These are phyloP conservation scores for Coriolopsis trogii DNA, from an alignment of 1,284 basidiomycete species.

Conservation along the genomic window DNA sequence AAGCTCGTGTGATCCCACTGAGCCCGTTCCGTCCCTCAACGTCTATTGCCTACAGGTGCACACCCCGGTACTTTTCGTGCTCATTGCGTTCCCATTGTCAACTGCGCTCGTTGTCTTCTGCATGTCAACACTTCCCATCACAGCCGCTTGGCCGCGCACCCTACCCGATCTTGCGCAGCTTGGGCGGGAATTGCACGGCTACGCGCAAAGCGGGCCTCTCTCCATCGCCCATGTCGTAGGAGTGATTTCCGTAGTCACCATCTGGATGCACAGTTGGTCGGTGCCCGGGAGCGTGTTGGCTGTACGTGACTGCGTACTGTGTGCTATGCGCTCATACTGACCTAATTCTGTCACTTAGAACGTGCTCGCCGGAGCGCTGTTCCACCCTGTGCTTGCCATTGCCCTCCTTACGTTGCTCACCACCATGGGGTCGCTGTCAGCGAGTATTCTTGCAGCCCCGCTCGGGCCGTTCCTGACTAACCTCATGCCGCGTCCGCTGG, in stretches of 20 bases:
- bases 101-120: slow-evolving; percentile 52
- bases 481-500: slow-evolving; percentile 81
- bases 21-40: slow-evolving; percentile 10
- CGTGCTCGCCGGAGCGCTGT: slow-evolving; percentile 85
- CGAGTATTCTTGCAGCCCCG: slow-evolving; percentile 80
- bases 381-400: slow-evolving; percentile 80
- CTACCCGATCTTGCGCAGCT: slow-evolving; percentile 74
- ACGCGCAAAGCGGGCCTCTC: slow-evolving; percentile 67
- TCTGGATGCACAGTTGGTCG: slow-evolving; percentile 96
- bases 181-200: slow-evolving; percentile 73
- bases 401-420: slow-evolving; percentile 81
- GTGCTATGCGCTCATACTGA: slow-evolving; percentile 15
- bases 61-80: slow-evolving; percentile 65
- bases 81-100: slow-evolving; percentile 68
- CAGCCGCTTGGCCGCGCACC: slow-evolving; percentile 74
- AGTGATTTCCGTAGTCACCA: slow-evolving; percentile 82
- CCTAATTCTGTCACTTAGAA: slow-evolving; percentile 55
- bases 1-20: slow-evolving; percentile 26
- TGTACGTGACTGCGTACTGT: slow-evolving; percentile 48
- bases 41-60: slow-evolving; percentile 47
- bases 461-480: slow-evolving; percentile 81
- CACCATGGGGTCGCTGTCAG: slow-evolving; percentile 81
- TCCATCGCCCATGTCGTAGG: slow-evolving; percentile 73
- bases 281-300: slow-evolving; percentile 89
- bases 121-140: slow-evolving; percentile 67